phyloP scores from a whole-genome alignment of 2,329 filamentous ascomycete genomes.

The Ascochyta lentis region DNA sequence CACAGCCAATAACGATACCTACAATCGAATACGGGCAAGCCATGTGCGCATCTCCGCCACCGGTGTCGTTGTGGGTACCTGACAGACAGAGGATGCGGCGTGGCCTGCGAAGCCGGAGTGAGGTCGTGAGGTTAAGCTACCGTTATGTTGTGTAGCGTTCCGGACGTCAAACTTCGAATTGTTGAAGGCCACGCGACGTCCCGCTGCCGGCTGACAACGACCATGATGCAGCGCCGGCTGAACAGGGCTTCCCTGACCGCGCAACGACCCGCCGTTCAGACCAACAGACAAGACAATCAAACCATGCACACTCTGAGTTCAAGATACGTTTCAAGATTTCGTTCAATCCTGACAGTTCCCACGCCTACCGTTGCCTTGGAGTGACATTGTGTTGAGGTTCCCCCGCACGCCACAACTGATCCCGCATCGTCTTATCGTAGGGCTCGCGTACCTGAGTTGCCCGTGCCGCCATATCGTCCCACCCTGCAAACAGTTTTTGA shows the following conservation, averaged over 20 bases:
- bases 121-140: constrained; percentile 30
- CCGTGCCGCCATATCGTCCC: constrained; percentile 25
- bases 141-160: constrained; percentile 35
- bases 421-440: constrained; percentile 6
- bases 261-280: constrained; percentile 1
- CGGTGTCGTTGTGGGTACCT: constrained; percentile 12
- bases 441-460: constrained; percentile 17
- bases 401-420: constrained; percentile 29
- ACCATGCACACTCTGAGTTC: not conserved
- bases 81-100: not conserved
- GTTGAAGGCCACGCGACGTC: constrained; percentile 15
- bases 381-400: constrained; percentile 16
- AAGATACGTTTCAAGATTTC: not conserved
- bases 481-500: constrained; percentile 1
- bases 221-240: constrained; percentile 4
- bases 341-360: not conserved
- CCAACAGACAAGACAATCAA: not conserved
- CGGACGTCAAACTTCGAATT: constrained; percentile 20
- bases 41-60: constrained; percentile 28
- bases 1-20: constrained; percentile 4
- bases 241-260: constrained; percentile 7
- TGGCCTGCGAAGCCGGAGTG: constrained; percentile 13
- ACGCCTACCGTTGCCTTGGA: not conserved
- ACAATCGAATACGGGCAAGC: constrained; percentile 18
- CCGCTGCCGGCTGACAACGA: constrained; percentile 22